These are phyloP conservation scores for Sisymbrium altissimum DNA, from an alignment of 345 rosid genomes.

Conservation along the genomic window DNA sequence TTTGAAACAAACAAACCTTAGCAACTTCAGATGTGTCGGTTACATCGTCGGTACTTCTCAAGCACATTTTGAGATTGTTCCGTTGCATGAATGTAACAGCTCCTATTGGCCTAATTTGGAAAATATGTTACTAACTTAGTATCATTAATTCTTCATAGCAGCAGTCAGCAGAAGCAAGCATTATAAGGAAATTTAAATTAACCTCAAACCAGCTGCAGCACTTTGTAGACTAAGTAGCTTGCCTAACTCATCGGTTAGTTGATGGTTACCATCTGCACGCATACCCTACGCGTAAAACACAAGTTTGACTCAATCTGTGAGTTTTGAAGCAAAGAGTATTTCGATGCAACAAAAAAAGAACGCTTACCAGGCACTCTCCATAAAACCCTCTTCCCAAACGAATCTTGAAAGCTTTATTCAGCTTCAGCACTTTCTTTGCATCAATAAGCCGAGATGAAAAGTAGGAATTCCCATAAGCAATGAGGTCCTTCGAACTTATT, in stretches of 20 bases:
- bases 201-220: slow-evolving; percentile 81
- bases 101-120: slow-evolving; percentile 69
- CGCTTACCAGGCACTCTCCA: slow-evolving; percentile 87
- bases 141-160: neutral
- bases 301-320: neutral
- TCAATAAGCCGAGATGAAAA: slow-evolving; percentile 41
- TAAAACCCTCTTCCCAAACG: slow-evolving; percentile 81
- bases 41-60: slow-evolving; percentile 62
- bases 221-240: slow-evolving; percentile 75
- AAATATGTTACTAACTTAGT: neutral
- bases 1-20: slow-evolving; percentile 47
- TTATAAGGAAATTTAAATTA: neutral
- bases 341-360: neutral
- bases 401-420: slow-evolving; percentile 57
- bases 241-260: slow-evolving; percentile 66
- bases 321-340: neutral
- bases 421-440: slow-evolving; percentile 61
- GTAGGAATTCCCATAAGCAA: slow-evolving; percentile 51
- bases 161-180: neutral
- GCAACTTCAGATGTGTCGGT: slow-evolving; percentile 82
- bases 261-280: slow-evolving; percentile 66
- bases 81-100: slow-evolving; percentile 71
- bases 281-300: slow-evolving; percentile 48
- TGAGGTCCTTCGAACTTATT: slow-evolving; percentile 48
- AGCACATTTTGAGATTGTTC: slow-evolving; percentile 78